Percentiles rank a stretch among this genome's conserved stretches.
phyloP scores from a whole-genome alignment of 1,284 basidiomycete species.

The Rhodotorula sp. region DNA sequence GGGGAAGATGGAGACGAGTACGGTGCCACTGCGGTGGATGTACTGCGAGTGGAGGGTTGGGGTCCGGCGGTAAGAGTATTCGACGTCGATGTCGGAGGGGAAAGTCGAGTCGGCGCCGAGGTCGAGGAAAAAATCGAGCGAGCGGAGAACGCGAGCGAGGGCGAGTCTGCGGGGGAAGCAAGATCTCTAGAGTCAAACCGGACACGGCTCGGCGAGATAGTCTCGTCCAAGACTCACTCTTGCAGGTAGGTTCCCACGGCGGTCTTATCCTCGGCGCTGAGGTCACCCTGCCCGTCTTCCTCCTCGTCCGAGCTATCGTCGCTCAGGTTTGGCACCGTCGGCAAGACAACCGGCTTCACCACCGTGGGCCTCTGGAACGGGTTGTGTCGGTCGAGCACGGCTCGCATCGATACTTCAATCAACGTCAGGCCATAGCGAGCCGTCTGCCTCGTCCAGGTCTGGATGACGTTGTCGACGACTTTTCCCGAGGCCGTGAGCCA shows the following conservation, averaged over 20 bases:
- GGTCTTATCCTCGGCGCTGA: background rate
- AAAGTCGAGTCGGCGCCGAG: constrained; percentile 79
- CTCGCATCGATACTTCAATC: constrained; percentile 71
- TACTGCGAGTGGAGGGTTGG: constrained; percentile 81
- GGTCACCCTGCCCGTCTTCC: background rate
- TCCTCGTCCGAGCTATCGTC: constrained; percentile 9
- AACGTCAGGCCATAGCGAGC: constrained; percentile 89
- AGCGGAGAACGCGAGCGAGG: constrained; percentile 34
- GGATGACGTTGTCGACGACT: constrained; percentile 87
- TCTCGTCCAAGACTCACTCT: background rate
- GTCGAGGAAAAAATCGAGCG: constrained; percentile 44
- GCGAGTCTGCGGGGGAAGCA: constrained; percentile 21
- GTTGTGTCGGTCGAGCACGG: constrained; percentile 59
- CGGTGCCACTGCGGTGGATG: constrained; percentile 80
- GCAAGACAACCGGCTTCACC: constrained; percentile 50
- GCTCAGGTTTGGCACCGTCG: constrained; percentile 7
- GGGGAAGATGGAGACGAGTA: constrained; percentile 65
- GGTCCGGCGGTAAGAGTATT: constrained; percentile 77
- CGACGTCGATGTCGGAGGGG: constrained; percentile 74
- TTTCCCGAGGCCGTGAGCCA: constrained; percentile 97
- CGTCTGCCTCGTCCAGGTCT: constrained; percentile 78
- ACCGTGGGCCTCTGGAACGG: constrained; percentile 80
- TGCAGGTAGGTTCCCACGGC: background rate
- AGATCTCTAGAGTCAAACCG: too few species aligned
- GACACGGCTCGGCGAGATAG: background rate